These are phyloP conservation scores for Trichocladium uniseriatum DNA, from an alignment of 495 filamentous ascomycete genomes.

Conservation along the genomic window DNA sequence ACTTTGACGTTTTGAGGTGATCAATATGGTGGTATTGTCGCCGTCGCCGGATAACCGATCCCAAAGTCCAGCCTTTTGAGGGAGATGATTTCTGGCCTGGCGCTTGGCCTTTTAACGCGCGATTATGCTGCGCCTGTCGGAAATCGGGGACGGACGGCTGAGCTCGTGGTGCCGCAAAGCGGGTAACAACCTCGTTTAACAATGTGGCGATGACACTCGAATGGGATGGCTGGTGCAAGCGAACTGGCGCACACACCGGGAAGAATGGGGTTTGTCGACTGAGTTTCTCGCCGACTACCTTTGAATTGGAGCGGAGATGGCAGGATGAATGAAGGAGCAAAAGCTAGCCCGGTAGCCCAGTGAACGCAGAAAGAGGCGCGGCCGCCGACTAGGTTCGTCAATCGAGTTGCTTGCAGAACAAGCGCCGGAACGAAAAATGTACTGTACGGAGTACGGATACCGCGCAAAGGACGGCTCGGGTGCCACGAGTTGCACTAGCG, in stretches of 20 bases:
- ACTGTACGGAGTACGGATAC: neutral
- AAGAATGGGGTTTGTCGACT: neutral
- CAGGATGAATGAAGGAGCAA: neutral
- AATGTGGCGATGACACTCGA: neutral
- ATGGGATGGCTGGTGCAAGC: neutral
- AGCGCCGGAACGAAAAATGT: constrained; percentile 6
- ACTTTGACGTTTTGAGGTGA: too few relatives aligned
- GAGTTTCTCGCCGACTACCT: neutral
- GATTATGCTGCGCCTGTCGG: constrained; percentile 39
- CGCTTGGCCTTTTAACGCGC: constrained; percentile 35
- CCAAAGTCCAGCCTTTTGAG: too few relatives aligned
- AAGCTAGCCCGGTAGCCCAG: constrained; percentile 1
- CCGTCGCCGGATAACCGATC: too few relatives aligned
- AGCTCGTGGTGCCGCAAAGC: neutral
- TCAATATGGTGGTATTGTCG: too few relatives aligned
- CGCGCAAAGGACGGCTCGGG: neutral
- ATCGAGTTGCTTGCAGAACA: constrained; percentile 9
- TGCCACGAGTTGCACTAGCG: constrained; percentile 9
- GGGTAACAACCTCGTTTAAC: neutral
- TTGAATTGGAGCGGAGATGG: constrained; percentile 3
- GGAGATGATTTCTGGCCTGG: constrained; percentile 9
- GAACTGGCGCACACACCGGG: neutral
- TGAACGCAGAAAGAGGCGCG: too few relatives aligned
- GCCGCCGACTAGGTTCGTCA: neutral
- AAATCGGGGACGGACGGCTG: constrained; percentile 4